These are phyloP conservation scores for Tubosaeta sp. DNA, from an alignment of 768 basidiomycete genomes.

Conservation along the genomic window DNA sequence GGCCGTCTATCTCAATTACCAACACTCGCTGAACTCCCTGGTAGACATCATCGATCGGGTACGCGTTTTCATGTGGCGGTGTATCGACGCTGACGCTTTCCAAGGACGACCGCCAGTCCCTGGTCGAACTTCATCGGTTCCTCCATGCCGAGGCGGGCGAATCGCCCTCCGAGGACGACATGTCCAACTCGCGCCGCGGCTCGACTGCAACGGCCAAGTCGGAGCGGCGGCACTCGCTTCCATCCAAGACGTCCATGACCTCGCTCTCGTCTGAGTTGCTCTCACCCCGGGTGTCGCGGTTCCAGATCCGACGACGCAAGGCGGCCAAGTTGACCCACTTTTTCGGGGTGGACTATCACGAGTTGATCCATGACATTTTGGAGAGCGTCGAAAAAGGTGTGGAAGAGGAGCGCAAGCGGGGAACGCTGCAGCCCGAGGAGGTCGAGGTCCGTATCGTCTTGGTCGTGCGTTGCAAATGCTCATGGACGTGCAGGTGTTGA, in stretches of 20 bases:
- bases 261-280: slow-evolving; percentile 54
- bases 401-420: slow-evolving; percentile 61
- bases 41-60: slow-evolving; percentile 77
- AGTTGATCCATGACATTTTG: slow-evolving; percentile 70
- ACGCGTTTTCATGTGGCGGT: slow-evolving; percentile 24
- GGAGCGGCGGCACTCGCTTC: slow-evolving; percentile 69
- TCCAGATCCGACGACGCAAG: slow-evolving; percentile 67
- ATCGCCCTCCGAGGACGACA: slow-evolving; percentile 20
- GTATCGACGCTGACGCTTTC: slow-evolving; percentile 2
- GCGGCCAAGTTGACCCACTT: slow-evolving; percentile 85
- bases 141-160: slow-evolving; percentile 37
- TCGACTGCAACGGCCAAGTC: slow-evolving; percentile 43
- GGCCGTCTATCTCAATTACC: slow-evolving; percentile 68
- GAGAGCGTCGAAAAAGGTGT: slow-evolving; percentile 78
- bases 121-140: slow-evolving; percentile 71
- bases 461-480: neutral
- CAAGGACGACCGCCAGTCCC: slow-evolving; percentile 72
- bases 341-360: slow-evolving; percentile 83
- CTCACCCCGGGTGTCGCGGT: slow-evolving; percentile 37
- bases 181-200: slow-evolving; percentile 19
- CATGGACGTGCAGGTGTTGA: slow-evolving; percentile 42
- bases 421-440: slow-evolving; percentile 63
- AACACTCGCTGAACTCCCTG: slow-evolving; percentile 77
- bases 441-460: slow-evolving; percentile 51
- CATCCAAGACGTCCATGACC: slow-evolving; percentile 55